Base-by-base conservation (phyloP, 176 grass and related monocot species). In the Poa pratensis region DNA sequence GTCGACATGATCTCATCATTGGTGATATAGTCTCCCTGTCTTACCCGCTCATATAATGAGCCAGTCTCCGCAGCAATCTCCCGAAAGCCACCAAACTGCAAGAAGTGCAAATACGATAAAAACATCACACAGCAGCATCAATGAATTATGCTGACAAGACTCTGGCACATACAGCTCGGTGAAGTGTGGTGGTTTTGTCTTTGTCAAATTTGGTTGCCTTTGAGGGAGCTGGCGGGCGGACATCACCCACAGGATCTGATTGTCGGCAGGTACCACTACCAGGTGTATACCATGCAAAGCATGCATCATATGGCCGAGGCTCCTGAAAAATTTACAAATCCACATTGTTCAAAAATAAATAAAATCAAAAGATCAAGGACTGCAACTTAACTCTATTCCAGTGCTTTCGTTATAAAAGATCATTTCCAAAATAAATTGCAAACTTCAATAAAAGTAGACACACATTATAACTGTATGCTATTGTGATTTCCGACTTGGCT, bases 61-160 rank as follows among this genome's bases (percentile, higher is more conserved):
- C 50, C 80, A 27, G 32, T 57, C 32, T 57, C 65, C 1, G 50
- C 65, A 70, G 80, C 65, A 57, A 71, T 40, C 22, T 18, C 50
- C 66, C 32, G 30, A 69, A 82, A 82, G 19, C 80, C 65, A 82
- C 68, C 50, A 71, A 40, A 82, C 80, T 71, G 66, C 64, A 55
- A 70, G 14, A 82, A 53, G 80, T 82, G 30, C 34, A 82, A 71
- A 70, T 57, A 71, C 17, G 15, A 82, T 55, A 55, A 11, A 71
- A 71, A 71, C 65, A n/a, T 20, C 32, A 71, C 27, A 67, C 1
- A 6, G 12, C 18, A 71, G 53, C 39, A 82, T 37, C 15, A 23
- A 57, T 71, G 67, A 82, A 71, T 26, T 53, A 42, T 27, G 32
- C 30, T 27, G 32, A 82, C 65, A 57, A 11, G 67, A 39, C 34